Evolutionary conservation across 768 basidiomycete species (phyloP).

Genomic region (Leccinum olivaceopallidum): DNA sequence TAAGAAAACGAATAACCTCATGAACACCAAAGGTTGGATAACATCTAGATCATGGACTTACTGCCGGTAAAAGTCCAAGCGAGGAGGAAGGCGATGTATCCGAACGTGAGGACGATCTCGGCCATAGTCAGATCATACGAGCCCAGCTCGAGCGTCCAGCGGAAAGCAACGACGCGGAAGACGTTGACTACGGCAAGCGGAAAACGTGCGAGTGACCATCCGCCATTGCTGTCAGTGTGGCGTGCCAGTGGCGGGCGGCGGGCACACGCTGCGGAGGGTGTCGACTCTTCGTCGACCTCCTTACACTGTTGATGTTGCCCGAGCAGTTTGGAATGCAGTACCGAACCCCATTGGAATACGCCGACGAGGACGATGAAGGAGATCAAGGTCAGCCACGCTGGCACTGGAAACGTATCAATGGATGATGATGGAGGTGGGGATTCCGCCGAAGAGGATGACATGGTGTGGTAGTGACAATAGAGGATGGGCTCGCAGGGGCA

Average conservation of each 20-base stretch:
- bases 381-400: constrained; percentile 21
- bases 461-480: constrained; percentile 3
- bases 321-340: constrained; percentile 23
- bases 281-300: not conserved
- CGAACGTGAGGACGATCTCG: constrained; percentile 47
- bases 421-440: not conserved
- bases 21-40: not conserved
- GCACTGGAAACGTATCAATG: constrained; percentile 2
- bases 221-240: constrained; percentile 18
- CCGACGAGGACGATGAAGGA: constrained; percentile 21
- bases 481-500: not conserved
- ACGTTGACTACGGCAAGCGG: constrained; percentile 40
- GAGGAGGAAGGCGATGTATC: constrained; percentile 47
- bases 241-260: not conserved
- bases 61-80: constrained; percentile 46
- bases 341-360: constrained; percentile 28
- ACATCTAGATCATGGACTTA: constrained; percentile 30
- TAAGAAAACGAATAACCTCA: not conserved
- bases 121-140: constrained; percentile 38
- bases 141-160: constrained; percentile 48
- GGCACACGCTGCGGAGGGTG: not conserved
- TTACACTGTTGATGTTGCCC: not conserved
- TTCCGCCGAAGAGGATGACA: not conserved
- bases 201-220: constrained; percentile 40
- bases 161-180: constrained; percentile 52